Percentiles rank a stretch among this genome's conserved stretches.
phyloP scores from a whole-genome alignment of 1,139 yeast species.

The Blastobotrys buckinghamii region DNA sequence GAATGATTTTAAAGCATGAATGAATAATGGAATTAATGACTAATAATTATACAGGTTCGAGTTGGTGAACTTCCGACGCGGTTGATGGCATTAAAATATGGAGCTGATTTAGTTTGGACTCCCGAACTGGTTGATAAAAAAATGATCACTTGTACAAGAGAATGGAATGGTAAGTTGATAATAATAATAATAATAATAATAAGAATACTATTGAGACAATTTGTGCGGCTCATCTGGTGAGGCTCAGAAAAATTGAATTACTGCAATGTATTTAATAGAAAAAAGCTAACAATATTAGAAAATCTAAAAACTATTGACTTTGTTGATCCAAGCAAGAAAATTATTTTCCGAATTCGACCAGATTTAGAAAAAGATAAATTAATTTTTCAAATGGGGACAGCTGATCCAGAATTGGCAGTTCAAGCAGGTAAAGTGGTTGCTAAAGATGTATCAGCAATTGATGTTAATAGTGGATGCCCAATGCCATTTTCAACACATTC shows the following conservation, averaged over 20 bases:
- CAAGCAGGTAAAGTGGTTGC: slow-evolving; percentile 78
- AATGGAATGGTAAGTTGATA: slow-evolving; percentile 40
- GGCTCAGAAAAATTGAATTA: not conserved
- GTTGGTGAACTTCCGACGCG: slow-evolving; percentile 92
- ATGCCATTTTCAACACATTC: slow-evolving; percentile 59
- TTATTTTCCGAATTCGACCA: slow-evolving; percentile 72
- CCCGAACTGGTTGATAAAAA: slow-evolving; percentile 93
- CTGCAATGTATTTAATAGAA: not conserved
- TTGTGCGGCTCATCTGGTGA: slow-evolving; percentile 5
- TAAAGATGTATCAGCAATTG: slow-evolving; percentile 84
- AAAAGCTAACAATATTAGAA: slow-evolving; percentile 12
- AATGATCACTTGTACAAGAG: slow-evolving; percentile 61
- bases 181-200: not conserved
- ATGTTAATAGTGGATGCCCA: slow-evolving; percentile 95
- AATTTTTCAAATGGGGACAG: slow-evolving; percentile 86
- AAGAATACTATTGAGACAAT: too few relatives aligned
- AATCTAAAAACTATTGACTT: slow-evolving; percentile 33
- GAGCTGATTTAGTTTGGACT: slow-evolving; percentile 92
- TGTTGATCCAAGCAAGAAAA: slow-evolving; percentile 30
- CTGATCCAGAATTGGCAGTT: slow-evolving; percentile 79
- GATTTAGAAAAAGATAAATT: slow-evolving; percentile 53
- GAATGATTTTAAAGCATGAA: too few relatives aligned
- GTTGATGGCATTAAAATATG: slow-evolving; percentile 67
- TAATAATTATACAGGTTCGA: slow-evolving; percentile 44
- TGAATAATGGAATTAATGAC: too few relatives aligned